phyloP scores from a whole-genome alignment of 1,139 yeast genomes.

The Hemisphaericaspora subhashii region DNA sequence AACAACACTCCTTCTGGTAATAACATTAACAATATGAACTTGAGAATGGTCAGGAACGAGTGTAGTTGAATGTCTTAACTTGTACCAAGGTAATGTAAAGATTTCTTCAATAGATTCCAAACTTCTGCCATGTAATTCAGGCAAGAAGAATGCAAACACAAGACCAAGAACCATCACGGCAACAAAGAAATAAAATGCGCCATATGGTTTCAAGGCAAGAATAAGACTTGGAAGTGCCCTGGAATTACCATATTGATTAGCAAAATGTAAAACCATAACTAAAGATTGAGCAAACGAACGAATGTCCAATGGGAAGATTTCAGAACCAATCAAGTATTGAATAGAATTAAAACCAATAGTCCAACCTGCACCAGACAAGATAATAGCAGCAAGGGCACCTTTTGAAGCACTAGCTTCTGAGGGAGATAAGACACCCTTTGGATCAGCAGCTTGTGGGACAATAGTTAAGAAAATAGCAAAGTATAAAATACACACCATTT shows the following conservation, averaged over 20 bases:
- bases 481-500: constrained; percentile 29
- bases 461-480: constrained; percentile 48
- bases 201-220: constrained; percentile 46
- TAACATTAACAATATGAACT: constrained; percentile 29
- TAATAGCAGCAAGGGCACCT: constrained; percentile 55
- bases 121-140: constrained; percentile 54
- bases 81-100: constrained; percentile 59
- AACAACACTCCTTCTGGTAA: constrained; percentile 17
- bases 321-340: constrained; percentile 60
- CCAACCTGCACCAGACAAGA: constrained; percentile 60
- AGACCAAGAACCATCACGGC: constrained; percentile 44
- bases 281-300: constrained; percentile 55
- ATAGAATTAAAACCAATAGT: constrained; percentile 61
- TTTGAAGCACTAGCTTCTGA: constrained; percentile 40
- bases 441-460: constrained; percentile 46
- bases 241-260: constrained; percentile 60
- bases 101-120: constrained; percentile 59
- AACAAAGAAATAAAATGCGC: constrained; percentile 55
- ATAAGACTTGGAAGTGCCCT: constrained; percentile 58
- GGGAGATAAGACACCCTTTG: constrained; percentile 25
- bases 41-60: constrained; percentile 57
- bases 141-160: constrained; percentile 51
- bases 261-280: constrained; percentile 59
- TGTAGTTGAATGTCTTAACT: constrained; percentile 50
- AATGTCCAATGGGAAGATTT: constrained; percentile 56